phyloP scores from a whole-genome alignment of 495 filamentous ascomycete genomes.

The Xylaria sp. region DNA sequence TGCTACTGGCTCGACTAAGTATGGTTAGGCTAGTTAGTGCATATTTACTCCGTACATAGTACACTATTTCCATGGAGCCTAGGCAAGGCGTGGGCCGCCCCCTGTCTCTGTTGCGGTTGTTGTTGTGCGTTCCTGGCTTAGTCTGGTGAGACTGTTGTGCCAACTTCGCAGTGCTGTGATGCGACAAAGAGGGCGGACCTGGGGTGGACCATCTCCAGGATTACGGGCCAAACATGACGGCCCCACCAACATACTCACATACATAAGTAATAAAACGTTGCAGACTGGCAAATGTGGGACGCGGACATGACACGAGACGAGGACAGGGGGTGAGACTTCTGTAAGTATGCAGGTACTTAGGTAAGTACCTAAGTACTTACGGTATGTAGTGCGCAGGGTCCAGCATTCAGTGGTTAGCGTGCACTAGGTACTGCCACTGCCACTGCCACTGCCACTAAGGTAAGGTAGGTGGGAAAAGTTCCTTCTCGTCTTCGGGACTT shows the following conservation, averaged over 20 bases:
- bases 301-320: neutral
- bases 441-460: neutral
- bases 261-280: conserved; percentile 22
- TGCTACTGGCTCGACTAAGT: conserved; percentile 19
- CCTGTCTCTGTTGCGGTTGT: neutral
- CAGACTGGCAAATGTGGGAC: neutral
- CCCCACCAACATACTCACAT: conserved; percentile 16
- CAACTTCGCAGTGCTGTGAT: conserved; percentile 6
- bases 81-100: conserved; percentile 8
- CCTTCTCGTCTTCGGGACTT: conserved; percentile 9
- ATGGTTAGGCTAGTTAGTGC: conserved; percentile 1
- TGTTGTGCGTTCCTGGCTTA: neutral
- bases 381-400: too few relatives aligned
- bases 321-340: neutral
- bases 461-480: conserved; percentile 5
- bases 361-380: neutral
- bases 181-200: conserved; percentile 3
- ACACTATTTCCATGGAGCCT: neutral
- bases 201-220: conserved; percentile 1
- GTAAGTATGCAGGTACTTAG: too few relatives aligned
- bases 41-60: too few relatives aligned
- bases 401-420: neutral
- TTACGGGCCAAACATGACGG: neutral
- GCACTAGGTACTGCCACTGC: neutral
- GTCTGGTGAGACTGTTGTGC: neutral